These are phyloP conservation scores for Neurospora tetraspora DNA, from an alignment of 495 filamentous ascomycete genomes.

Conservation along the genomic window DNA sequence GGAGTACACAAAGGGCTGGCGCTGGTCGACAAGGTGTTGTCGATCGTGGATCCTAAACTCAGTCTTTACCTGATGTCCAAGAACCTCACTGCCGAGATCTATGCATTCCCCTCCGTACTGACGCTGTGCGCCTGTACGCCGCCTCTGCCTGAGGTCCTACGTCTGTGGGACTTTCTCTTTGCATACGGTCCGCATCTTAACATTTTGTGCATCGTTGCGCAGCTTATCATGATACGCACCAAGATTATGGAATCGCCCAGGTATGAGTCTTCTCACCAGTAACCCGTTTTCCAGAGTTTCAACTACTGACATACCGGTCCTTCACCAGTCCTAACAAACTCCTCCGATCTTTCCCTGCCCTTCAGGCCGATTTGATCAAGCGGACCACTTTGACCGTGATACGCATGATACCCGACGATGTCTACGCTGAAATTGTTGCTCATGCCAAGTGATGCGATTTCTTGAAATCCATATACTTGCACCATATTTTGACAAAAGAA, in stretches of 20 bases:
- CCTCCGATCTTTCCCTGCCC: slow-evolving; percentile 75
- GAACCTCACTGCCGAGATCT: slow-evolving; percentile 82
- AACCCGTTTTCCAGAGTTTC: background rate
- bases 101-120: slow-evolving; percentile 93
- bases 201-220: slow-evolving; percentile 94
- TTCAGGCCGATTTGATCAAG: slow-evolving; percentile 75
- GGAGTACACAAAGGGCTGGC: slow-evolving; percentile 87
- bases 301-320: slow-evolving; percentile 7
- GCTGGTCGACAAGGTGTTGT: slow-evolving; percentile 81
- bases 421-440: slow-evolving; percentile 79
- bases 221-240: slow-evolving; percentile 80
- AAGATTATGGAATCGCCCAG: slow-evolving; percentile 71
- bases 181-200: slow-evolving; percentile 93
- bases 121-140: slow-evolving; percentile 95
- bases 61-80: slow-evolving; percentile 73
- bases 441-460: slow-evolving; percentile 57
- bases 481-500: background rate
- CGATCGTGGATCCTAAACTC: slow-evolving; percentile 84
- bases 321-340: slow-evolving; percentile 73
- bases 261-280: slow-evolving; percentile 36
- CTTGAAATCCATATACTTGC: background rate
- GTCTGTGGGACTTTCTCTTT: slow-evolving; percentile 97
- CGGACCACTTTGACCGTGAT: slow-evolving; percentile 68
- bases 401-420: slow-evolving; percentile 73
- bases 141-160: slow-evolving; percentile 87